Evolutionary conservation across 139 green algal genomes (phyloP).

Genomic region (Chlorella sp.): DNA sequence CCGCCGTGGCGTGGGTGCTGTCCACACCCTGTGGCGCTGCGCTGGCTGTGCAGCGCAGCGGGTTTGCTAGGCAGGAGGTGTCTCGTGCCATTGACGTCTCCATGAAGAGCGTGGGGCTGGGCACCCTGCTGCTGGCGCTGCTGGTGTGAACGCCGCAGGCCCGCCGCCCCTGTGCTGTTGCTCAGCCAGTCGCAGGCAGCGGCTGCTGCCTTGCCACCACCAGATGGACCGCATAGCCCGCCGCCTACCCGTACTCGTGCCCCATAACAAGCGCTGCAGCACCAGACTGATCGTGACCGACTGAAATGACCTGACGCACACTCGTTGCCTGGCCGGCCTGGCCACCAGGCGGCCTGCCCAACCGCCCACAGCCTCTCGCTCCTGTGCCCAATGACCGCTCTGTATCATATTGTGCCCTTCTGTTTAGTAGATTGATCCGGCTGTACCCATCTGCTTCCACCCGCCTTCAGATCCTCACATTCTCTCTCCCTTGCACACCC

Average conservation of each 20-base stretch:
- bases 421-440: background rate
- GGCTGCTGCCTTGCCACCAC: too few species aligned
- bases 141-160: background rate
- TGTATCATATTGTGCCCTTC: background rate
- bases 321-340: too few species aligned
- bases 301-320: too few species aligned
- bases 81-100: background rate
- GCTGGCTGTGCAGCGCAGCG: conserved; percentile 2
- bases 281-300: too few species aligned
- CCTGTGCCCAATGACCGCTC: background rate
- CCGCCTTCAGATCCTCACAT: background rate
- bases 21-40: background rate
- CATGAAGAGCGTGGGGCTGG: background rate
- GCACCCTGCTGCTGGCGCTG: conserved; percentile 27
- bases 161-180: too few species aligned
- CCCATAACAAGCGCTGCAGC: too few species aligned
- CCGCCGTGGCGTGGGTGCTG: background rate
- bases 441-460: background rate
- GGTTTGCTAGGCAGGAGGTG: background rate
- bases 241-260: too few species aligned
- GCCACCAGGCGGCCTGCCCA: background rate
- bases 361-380: too few species aligned
- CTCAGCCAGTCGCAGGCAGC: too few species aligned
- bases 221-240: too few species aligned
- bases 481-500: background rate